Evolutionary conservation across 129 eudicot genomes (phyloP).

Genomic region (Flaveria bidentis): DNA sequence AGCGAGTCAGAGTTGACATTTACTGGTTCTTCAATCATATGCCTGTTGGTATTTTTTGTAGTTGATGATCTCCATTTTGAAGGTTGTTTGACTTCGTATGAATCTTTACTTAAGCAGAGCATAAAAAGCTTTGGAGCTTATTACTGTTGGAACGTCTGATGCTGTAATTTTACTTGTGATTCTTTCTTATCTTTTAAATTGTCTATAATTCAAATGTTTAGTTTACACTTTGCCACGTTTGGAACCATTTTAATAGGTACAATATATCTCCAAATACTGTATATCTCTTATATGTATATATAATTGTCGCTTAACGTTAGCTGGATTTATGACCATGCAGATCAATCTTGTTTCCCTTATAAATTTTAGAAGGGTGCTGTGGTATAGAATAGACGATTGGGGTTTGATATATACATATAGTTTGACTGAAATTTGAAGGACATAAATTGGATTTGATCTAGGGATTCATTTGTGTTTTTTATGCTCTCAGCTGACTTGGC

Average conservation of each 20-base stretch:
- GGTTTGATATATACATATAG: background rate
- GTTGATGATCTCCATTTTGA: slow-evolving; percentile 15
- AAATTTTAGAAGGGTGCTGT: background rate
- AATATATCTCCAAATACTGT: background rate
- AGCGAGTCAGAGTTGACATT: background rate
- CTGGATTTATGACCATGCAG: slow-evolving; percentile 24
- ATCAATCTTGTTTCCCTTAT: background rate
- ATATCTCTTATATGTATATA: background rate
- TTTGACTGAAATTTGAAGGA: background rate
- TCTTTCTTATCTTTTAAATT: slow-evolving; percentile 4
- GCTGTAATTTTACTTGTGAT: slow-evolving; percentile 8
- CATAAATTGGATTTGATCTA: background rate
- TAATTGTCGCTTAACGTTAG: background rate
- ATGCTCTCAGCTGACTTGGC: background rate
- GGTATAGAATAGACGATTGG: background rate
- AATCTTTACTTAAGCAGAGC: background rate
- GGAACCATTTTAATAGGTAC: background rate
- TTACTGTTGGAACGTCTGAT: background rate
- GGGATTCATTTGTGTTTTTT: background rate
- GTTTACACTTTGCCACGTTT: background rate
- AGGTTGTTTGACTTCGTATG: slow-evolving; percentile 12
- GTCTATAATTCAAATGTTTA: background rate
- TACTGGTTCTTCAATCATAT: slow-evolving; percentile 21
- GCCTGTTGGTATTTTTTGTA: slow-evolving; percentile 5
- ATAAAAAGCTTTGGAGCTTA: background rate